Evolutionary conservation across 1,284 basidiomycete genomes (phyloP), one percentile per base, ranked within the genome.

Genomic region (Xerocomus amazonicus): DNA sequence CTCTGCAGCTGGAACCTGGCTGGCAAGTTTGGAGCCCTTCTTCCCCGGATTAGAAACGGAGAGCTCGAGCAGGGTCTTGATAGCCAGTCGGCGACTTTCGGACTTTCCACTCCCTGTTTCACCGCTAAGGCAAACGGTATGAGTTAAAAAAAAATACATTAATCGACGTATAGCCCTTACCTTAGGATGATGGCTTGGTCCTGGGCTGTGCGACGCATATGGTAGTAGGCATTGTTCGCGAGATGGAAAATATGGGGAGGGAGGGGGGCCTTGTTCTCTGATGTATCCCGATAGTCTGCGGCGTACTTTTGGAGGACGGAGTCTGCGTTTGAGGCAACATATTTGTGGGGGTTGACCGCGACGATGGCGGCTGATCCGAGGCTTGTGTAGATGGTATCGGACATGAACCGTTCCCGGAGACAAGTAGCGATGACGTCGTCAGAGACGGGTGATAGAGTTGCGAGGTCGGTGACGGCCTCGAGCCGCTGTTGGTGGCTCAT

Each of bases 21-120:
- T 73, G 0, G 82, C 82, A 47, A 97, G 79, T 72, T 96, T 97
- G 45, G 87, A 80, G 23, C 93, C 93, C 67, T 97, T 97, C 77
- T 98, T 98, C 49, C 95, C 94, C 0, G 90, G 89, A 51, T 87
- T 84, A 61, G 84, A 86, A 40, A 93, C 87, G 49, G 89, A 90
- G 52, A 97, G 80, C 67, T 96, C 90, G 38, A 97, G 79, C 19
- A 99, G 74, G 0, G 90, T 82, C 67, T 95, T 94, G 70, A 97
- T 90, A 10, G 91, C 84, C n/a, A 98, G 76, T 32, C 93, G 78
- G 36, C 90, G 80, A 59, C 87, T 87, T 70, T 98, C 94, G 1
- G 90, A 92, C 72, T 98, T 98, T 48, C 96, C 96, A 46, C 92
- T 92, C 13, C 87, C 87, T 0, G 92, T 92, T 67, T 97, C 92